Base-by-base conservation (phyloP, 495 filamentous ascomycete species). In the Penicillium macrosclerotiorum region DNA sequence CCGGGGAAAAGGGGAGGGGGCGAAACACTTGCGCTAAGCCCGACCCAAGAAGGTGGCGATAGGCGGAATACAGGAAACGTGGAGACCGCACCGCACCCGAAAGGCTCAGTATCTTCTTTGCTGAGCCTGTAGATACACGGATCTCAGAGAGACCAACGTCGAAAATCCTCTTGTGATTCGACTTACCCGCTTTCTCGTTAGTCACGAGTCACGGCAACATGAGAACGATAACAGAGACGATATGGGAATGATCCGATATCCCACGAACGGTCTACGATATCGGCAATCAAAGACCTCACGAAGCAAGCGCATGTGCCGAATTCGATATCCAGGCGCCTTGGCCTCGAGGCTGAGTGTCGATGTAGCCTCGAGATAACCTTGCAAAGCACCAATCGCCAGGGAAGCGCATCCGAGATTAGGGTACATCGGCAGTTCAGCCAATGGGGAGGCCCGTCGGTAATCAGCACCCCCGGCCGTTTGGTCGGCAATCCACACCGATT, bases 391-490 rank as follows among this genome's bases (percentile, higher is more conserved):
- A n/a, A n/a, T n/a, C n/a, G n/a, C 23, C 16, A 14, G 35, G 38
- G 16, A 6, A 11, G 30, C 42, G 38, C 30, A 41, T 24, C 34
- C 22, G 37, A 44, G 45, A 53, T 50, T 52, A 50, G 49, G 30
- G 37, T 30, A 8, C 46, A 33, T 59, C 55, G 55, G 55, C 55
- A 45, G 37, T 30, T 12, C 16, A 37, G 47, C 55, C 55, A 59
- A 59, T 59, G 25, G 24, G 4, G 32, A 0, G 11, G 13, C 11
- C 23, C 43, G 27, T 59, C 55, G 55, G 55, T 51, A 51, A 55
- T 39, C 34, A 30, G 19, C 26, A 36, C 47, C 12, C n/a, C 13
- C 17, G 11, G 29, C 26, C 34, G 22, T 39, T 23, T 37, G n/a
- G 33, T 53, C 50, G 50, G 50, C 50, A 53, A 42, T 22, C 39